These are phyloP conservation scores for Picea glauca DNA, from an alignment of 75 land plant species.

Conservation along the genomic window DNA sequence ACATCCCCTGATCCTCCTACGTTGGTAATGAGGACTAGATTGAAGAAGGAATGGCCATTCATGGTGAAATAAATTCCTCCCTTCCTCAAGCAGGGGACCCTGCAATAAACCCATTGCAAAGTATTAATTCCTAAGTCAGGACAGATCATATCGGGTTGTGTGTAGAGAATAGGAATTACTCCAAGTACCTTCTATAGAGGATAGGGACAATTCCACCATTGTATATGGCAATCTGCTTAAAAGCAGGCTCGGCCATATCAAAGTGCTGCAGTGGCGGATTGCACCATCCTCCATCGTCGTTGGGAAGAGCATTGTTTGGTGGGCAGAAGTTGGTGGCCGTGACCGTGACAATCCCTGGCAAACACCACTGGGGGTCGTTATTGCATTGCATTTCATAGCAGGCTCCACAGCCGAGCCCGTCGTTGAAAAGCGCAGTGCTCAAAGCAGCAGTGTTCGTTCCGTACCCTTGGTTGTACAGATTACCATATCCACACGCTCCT, in stretches of 20 bases:
- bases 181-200: not conserved
- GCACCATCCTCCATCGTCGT: slow-evolving; percentile 23
- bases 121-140: not conserved
- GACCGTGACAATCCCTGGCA: slow-evolving; percentile 5
- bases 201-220: slow-evolving; percentile 14
- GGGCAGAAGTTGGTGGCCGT: slow-evolving; percentile 22
- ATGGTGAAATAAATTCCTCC: not conserved
- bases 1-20: too few species aligned
- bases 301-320: slow-evolving; percentile 6
- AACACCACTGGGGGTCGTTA: slow-evolving; percentile 8
- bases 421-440: slow-evolving; percentile 22
- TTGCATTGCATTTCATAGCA: slow-evolving; percentile 21
- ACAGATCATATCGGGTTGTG: not conserved
- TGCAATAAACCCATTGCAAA: not conserved
- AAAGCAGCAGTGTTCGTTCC: slow-evolving; percentile 15
- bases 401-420: slow-evolving; percentile 21
- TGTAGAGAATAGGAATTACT: not conserved
- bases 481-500: slow-evolving; percentile 31
- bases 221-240: not conserved
- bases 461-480: slow-evolving; percentile 12
- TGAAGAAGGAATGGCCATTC: not conserved
- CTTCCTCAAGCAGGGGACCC: not conserved
- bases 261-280: slow-evolving; percentile 16
- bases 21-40: not conserved
- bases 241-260: slow-evolving; percentile 18